Percentiles rank a stretch among this genome's conserved stretches.
Evolutionary conservation across 306 rosid genomes (phyloP).

Genomic region (Cucumis melo): DNA sequence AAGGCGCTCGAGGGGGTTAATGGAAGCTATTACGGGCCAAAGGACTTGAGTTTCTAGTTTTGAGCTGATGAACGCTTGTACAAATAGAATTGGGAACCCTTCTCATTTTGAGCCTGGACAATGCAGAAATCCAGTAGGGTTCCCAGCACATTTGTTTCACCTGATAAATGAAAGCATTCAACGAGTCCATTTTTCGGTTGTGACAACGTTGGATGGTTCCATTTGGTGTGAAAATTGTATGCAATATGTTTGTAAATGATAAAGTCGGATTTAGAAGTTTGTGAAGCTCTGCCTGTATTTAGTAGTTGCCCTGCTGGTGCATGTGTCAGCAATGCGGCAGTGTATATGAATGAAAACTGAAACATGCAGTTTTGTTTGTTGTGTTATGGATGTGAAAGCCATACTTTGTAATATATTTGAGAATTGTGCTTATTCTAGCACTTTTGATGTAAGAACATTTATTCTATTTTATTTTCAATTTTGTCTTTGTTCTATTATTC

Average conservation of each 20-base stretch:
- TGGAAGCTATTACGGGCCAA: neutral
- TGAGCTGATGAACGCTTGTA: neutral
- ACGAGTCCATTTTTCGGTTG: neutral
- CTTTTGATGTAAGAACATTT: too few relatives aligned
- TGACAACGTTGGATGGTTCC: neutral
- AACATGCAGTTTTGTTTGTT: neutral
- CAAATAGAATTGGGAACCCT: neutral
- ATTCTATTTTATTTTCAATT: too few relatives aligned
- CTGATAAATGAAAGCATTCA: neutral
- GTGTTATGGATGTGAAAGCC: neutral
- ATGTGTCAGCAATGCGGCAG: neutral
- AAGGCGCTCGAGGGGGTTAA: constrained; percentile 4
- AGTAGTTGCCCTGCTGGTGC: neutral
- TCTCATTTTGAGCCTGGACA: neutral
- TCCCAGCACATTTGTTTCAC: neutral
- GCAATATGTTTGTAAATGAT: neutral
- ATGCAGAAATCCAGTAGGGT: neutral
- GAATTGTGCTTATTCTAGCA: neutral
- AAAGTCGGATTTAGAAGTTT: neutral
- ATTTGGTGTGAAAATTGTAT: neutral
- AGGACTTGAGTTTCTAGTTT: neutral
- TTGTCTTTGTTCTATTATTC: too few relatives aligned
- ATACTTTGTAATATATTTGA: neutral
- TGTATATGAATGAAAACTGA: neutral
- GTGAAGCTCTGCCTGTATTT: neutral